These are phyloP conservation scores for Hypoxylon cercidicola DNA, from an alignment of 495 filamentous ascomycete genomes.

Conservation along the genomic window DNA sequence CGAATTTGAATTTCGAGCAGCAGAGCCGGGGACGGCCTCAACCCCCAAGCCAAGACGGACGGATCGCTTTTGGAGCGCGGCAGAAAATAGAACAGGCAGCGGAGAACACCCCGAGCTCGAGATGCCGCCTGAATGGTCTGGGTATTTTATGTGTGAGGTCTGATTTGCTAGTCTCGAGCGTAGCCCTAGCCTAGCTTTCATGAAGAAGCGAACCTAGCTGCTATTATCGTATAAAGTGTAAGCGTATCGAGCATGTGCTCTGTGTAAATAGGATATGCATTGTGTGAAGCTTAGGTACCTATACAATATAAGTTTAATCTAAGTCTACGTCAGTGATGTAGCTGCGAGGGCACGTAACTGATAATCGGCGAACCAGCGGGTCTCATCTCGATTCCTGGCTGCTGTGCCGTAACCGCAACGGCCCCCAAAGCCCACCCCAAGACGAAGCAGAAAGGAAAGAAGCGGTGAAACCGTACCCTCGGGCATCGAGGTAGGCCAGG, in stretches of 20 bases:
- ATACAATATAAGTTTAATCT: too few relatives aligned
- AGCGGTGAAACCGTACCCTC: slow-evolving; percentile 33
- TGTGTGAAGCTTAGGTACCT: too few relatives aligned
- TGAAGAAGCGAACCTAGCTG: slow-evolving; percentile 11
- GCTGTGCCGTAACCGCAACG: slow-evolving; percentile 1
- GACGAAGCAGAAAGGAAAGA: slow-evolving; percentile 1
- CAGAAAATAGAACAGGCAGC: neutral
- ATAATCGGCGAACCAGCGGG: slow-evolving; percentile 11
- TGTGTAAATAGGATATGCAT: too few relatives aligned
- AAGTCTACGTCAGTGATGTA: neutral
- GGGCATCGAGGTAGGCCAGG: slow-evolving; percentile 6
- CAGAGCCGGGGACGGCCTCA: too few relatives aligned
- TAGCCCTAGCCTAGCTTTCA: slow-evolving; percentile 3
- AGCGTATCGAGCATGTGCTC: too few relatives aligned
- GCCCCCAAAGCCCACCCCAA: slow-evolving; percentile 15
- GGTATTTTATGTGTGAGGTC: slow-evolving; percentile 10
- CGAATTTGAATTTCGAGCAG: too few relatives aligned
- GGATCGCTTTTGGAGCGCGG: too few relatives aligned
- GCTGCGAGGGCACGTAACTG: neutral
- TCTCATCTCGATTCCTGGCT: slow-evolving; percentile 9
- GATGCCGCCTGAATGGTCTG: slow-evolving; percentile 29
- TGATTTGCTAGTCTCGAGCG: slow-evolving; percentile 18
- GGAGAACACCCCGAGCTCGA: slow-evolving; percentile 1
- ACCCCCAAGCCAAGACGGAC: too few relatives aligned
- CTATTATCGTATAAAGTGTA: too few relatives aligned